Evolutionary conservation across 2,329 filamentous ascomycete genomes (phyloP).

Genomic region (Neopestalotiopsis sp.): DNA sequence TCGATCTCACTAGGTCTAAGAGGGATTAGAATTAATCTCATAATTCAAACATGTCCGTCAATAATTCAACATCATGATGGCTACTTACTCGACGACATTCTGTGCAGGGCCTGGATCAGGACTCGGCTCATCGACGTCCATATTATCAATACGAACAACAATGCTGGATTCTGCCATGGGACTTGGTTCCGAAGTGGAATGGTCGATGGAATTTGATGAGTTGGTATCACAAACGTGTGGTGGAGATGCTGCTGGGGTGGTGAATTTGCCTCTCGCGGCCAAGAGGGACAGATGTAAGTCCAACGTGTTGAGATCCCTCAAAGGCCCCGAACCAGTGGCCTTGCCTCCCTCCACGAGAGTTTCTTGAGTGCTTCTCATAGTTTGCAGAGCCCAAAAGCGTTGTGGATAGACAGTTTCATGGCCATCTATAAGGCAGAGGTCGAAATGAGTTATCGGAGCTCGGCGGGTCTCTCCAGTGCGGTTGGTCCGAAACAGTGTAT

Average conservation of each 20-base stretch:
- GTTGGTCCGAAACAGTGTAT: conserved; percentile 20
- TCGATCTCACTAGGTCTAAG: conserved; percentile 32
- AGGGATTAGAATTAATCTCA: background rate
- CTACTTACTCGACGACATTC: conserved; percentile 32
- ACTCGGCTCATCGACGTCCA: conserved; percentile 29
- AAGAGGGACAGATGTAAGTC: conserved; percentile 34
- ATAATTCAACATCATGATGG: background rate
- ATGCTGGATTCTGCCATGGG: conserved; percentile 36
- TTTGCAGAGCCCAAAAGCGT: conserved; percentile 29
- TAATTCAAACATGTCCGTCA: too few species aligned
- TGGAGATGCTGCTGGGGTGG: conserved; percentile 27
- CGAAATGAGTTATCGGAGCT: conserved; percentile 30
- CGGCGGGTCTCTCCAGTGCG: conserved; percentile 26
- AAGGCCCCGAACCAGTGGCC: conserved; percentile 25
- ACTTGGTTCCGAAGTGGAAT: conserved; percentile 29
- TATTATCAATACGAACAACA: conserved; percentile 35
- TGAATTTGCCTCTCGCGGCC: conserved; percentile 27
- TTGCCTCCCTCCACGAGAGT: conserved; percentile 32
- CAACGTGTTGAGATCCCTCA: conserved; percentile 33
- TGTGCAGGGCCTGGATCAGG: conserved; percentile 25
- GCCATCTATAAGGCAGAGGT: conserved; percentile 33
- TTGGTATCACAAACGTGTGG: conserved; percentile 27
- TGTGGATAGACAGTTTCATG: conserved; percentile 30
- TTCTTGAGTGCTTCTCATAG: conserved; percentile 35
- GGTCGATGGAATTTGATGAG: conserved; percentile 24